Evolutionary conservation across 2,329 filamentous ascomycete species (phyloP), one percentile per base, ranked within the genome.

Genomic region (Meredithiella fracta): DNA sequence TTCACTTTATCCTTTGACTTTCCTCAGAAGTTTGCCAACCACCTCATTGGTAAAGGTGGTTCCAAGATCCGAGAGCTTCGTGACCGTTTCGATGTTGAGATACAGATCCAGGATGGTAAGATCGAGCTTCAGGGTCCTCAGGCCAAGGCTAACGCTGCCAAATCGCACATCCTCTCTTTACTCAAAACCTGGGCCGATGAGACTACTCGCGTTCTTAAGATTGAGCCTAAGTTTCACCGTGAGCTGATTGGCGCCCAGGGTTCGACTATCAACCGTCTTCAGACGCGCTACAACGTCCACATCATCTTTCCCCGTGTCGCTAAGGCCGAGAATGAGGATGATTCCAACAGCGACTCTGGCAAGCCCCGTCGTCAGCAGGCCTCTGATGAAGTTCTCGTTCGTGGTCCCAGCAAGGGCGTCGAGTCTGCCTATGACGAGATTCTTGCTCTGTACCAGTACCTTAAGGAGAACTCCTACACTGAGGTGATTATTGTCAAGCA

Each of bases 81-180:
- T 50, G 81, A 84, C 60, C 77, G 77, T 60, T 83, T 82, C 59
- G 79, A 83, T 58, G 81, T 84, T 3, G 80, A 83, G 58, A 83
- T 98, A 60, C 89, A 96, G 69, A 84, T 97, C 40, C 83, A 94
- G 62, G 87, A 96, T 63, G 92, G 92, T 62, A 90, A 90, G 70
- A 88, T 97, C 52, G 88, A 95, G 69, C 80, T 98, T 63, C 96
- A 94, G 74, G 92, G 94, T 25, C 91, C 92, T 52, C 87, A 94
- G 71, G 87, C 88, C 53, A 97, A 97, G 75, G 88, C 90, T 1
- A 89, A 95, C 67, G 80, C 82, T 52, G 88, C 87, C 61, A 92
- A 86, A 68, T 73, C 82, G 40, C 82, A 95, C 65, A 96, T 98
- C 62, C 73, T 82, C 60, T 77, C 81, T 40, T 73, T 96, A 61